A percentile compares a stretch with the other conserved stretches of the same genome.
These are phyloP conservation scores for Gilbertella persicaria DNA, from an alignment of 371 early-diverging fungal genomes.

Conservation along the genomic window DNA sequence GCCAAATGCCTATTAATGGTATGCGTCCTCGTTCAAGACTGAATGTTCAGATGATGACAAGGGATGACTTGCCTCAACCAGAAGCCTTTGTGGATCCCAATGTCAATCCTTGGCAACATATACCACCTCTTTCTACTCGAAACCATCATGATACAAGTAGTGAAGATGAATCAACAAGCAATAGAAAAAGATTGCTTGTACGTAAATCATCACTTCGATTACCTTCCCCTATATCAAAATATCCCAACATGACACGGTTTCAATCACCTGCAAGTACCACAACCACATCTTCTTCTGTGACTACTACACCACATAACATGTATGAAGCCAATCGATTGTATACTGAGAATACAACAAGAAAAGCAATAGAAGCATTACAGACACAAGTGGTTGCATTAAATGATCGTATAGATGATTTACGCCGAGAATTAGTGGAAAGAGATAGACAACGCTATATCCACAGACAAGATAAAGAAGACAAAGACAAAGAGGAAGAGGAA, in stretches of 20 bases:
- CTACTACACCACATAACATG: conserved; percentile 30
- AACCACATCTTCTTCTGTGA: conserved; percentile 41
- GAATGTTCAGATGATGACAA: conserved; percentile 12
- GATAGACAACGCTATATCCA: conserved; percentile 29
- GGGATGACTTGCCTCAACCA: conserved; percentile 11
- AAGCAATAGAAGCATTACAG: conserved; percentile 50
- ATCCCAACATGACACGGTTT: conserved; percentile 4
- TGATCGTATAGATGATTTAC: conserved; percentile 48
- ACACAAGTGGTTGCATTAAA: conserved; percentile 49
- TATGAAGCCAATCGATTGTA: conserved; percentile 3
- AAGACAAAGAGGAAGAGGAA: conserved; percentile 13
- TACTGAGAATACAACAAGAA: too few relatives aligned
- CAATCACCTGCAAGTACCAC: conserved; percentile 20
- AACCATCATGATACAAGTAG: neutral
- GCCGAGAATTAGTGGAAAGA: conserved; percentile 38
- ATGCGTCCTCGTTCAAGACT: conserved; percentile 6
- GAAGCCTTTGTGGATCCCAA: conserved; percentile 8
- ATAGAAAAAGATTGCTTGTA: neutral
- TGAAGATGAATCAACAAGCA: neutral
- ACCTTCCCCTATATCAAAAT: neutral
- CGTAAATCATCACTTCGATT: neutral
- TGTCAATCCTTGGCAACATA: conserved; percentile 20
- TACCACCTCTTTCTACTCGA: neutral
- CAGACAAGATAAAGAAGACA: conserved; percentile 3
- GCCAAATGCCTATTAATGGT: too few relatives aligned